Conservation (phyloP, 208 protist species). For the Blechomonas ayalai region DNA sequence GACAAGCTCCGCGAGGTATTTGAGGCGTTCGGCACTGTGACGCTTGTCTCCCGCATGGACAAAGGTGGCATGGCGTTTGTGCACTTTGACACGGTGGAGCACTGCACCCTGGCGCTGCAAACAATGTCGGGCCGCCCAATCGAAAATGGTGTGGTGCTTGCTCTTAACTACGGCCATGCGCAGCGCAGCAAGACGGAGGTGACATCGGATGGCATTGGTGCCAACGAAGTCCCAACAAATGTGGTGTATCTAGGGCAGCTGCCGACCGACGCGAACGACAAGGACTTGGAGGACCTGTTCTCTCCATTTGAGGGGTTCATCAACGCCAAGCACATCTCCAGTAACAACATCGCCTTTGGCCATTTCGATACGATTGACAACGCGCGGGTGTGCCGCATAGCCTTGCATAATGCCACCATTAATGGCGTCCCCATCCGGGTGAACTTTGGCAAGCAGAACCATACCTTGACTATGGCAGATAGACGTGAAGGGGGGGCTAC, state of each 20-base stretch:
- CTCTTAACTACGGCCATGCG: slow-evolving; percentile 79
- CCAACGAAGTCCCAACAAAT: slow-evolving; percentile 73
- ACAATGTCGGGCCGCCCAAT: slow-evolving; percentile 65
- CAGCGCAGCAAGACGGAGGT: slow-evolving; percentile 15
- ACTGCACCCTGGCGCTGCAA: slow-evolving; percentile 75
- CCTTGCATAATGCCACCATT: slow-evolving; percentile 38
- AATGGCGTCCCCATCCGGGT: slow-evolving; percentile 67
- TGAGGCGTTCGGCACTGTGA: slow-evolving; percentile 67
- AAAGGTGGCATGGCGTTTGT: slow-evolving; percentile 73
- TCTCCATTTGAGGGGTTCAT: slow-evolving; percentile 80
- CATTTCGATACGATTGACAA: slow-evolving; percentile 75
- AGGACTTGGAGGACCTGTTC: slow-evolving; percentile 67
- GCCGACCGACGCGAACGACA: slow-evolving; percentile 44
- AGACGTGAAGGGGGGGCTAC: slow-evolving; percentile 8
- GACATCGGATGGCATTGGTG: slow-evolving; percentile 32
- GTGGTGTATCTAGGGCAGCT: slow-evolving; percentile 82
- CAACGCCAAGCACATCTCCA: slow-evolving; percentile 57
- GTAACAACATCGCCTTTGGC: slow-evolving; percentile 71
- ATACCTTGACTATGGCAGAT: slow-evolving; percentile 64
- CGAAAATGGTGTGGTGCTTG: slow-evolving; percentile 56
- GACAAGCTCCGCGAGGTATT: slow-evolving; percentile 74
- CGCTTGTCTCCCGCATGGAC: slow-evolving; percentile 55
- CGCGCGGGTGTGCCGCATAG: slow-evolving; percentile 44
- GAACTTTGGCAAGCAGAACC: slow-evolving; percentile 79
- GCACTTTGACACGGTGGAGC: slow-evolving; percentile 74